Evolutionary conservation across 23 red algal genomes (phyloP).

Genomic region (Gracilariopsis chorda): DNA sequence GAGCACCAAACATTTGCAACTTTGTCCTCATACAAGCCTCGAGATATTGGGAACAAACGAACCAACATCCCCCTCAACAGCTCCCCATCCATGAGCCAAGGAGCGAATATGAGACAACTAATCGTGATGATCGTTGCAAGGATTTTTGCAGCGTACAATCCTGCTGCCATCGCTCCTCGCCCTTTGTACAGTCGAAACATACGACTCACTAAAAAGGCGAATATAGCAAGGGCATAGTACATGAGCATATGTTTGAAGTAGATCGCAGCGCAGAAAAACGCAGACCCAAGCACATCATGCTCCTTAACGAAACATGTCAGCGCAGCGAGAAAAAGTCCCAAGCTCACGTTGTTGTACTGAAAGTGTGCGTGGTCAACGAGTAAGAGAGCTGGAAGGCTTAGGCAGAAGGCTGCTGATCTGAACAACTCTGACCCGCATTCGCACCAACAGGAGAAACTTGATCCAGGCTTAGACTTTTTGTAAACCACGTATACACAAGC

Average conservation of each 20-base stretch:
- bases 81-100: conserved; percentile 28
- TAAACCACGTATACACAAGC: background rate
- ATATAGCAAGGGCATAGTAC: conserved; percentile 70
- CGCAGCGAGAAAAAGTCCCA: conserved; percentile 72
- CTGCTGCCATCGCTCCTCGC: background rate
- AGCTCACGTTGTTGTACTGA: conserved; percentile 87
- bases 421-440: background rate
- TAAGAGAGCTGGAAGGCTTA: conserved; percentile 59
- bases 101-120: conserved; percentile 43
- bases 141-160: conserved; percentile 5
- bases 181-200: background rate
- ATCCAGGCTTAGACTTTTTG: background rate
- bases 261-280: conserved; percentile 43
- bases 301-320: conserved; percentile 27
- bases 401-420: conserved; percentile 28
- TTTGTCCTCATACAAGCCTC: conserved; percentile 98
- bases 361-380: conserved; percentile 97
- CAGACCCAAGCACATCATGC: conserved; percentile 25
- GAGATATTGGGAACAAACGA: conserved; percentile 81
- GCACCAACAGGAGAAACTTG: too few species aligned
- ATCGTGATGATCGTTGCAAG: background rate
- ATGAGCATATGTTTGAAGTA: conserved; percentile 94
- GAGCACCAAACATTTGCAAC: conserved; percentile 97
- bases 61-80: conserved; percentile 8
- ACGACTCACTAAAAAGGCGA: conserved; percentile 24